A percentile compares a stretch with the other conserved stretches of the same genome.
Evolutionary conservation across 2,329 filamentous ascomycete genomes (phyloP).

Genomic region (Aspergillus brasiliensis): DNA sequence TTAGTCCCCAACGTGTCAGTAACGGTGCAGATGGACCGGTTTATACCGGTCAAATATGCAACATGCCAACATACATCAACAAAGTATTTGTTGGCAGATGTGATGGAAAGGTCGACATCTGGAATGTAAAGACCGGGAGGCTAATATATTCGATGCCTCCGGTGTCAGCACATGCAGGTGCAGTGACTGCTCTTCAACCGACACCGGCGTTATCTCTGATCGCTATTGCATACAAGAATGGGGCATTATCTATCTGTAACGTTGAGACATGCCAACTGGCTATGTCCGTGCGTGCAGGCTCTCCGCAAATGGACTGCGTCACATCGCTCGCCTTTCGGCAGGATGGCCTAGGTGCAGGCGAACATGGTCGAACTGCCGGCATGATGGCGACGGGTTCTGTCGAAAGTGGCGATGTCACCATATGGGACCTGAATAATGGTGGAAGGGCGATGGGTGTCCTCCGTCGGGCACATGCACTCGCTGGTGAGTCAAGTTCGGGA

Average conservation of each 20-base stretch:
- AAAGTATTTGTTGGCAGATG: slow-evolving; percentile 87
- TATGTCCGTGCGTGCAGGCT: slow-evolving; percentile 68
- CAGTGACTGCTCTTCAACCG: slow-evolving; percentile 84
- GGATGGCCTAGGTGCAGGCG: slow-evolving; percentile 83
- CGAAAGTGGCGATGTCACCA: slow-evolving; percentile 81
- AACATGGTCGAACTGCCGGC: slow-evolving; percentile 80
- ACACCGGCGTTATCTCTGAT: slow-evolving; percentile 82
- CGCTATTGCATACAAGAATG: slow-evolving; percentile 82
- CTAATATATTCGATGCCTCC: slow-evolving; percentile 88
- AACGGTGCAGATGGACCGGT: slow-evolving; percentile 62
- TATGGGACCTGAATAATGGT: slow-evolving; percentile 93
- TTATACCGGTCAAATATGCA: slow-evolving; percentile 77
- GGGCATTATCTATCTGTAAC: slow-evolving; percentile 78
- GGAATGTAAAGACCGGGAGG: slow-evolving; percentile 92
- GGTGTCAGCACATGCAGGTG: slow-evolving; percentile 69
- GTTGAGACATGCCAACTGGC: slow-evolving; percentile 74
- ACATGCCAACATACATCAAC: slow-evolving; percentile 93
- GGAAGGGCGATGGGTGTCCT: slow-evolving; percentile 84
- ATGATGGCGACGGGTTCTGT: slow-evolving; percentile 90
- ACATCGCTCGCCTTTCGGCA: slow-evolving; percentile 87
- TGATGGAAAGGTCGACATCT: slow-evolving; percentile 92
- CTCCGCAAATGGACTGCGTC: slow-evolving; percentile 63
- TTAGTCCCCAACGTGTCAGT: slow-evolving; percentile 62
- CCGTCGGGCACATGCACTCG: slow-evolving; percentile 73
- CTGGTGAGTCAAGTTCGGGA: slow-evolving; percentile 64